Conservation (phyloP, 371 early-diverging fungal species). For the Gilbertella persicaria region DNA sequence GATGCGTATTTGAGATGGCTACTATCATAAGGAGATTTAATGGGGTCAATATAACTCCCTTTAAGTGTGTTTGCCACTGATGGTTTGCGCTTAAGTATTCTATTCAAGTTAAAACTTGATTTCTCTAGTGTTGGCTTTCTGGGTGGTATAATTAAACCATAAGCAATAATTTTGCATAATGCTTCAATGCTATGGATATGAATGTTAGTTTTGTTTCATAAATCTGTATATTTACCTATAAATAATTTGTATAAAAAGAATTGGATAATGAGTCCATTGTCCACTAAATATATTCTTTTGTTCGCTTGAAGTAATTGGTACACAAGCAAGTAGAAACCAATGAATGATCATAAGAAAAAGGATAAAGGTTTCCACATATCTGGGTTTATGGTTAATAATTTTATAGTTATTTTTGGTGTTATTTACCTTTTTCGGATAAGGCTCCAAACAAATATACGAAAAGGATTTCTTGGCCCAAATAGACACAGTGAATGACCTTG, state of each 20-base stretch:
- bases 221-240: constrained; percentile 42
- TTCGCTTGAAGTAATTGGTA: constrained; percentile 43
- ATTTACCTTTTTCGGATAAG: constrained; percentile 44
- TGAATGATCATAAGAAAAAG: constrained; percentile 51
- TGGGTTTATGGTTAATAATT: constrained; percentile 8
- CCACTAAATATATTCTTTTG: constrained; percentile 51
- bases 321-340: constrained; percentile 58
- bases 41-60: background rate
- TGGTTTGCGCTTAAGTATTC: background rate
- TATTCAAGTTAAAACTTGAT: too few species aligned
- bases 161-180: constrained; percentile 42
- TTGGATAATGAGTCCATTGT: constrained; percentile 54
- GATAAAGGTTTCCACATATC: constrained; percentile 45
- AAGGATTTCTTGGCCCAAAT: constrained; percentile 26
- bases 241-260: constrained; percentile 49
- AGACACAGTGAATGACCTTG: constrained; percentile 31
- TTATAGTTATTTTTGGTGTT: background rate
- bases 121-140: background rate
- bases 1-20: too few species aligned
- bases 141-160: constrained; percentile 50
- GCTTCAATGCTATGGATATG: constrained; percentile 21
- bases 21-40: too few species aligned
- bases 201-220: background rate
- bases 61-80: background rate
- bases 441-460: constrained; percentile 36